These are phyloP conservation scores for Coemansia sp. DNA, from an alignment of 192 early-diverging fungal genomes.

Conservation along the genomic window DNA sequence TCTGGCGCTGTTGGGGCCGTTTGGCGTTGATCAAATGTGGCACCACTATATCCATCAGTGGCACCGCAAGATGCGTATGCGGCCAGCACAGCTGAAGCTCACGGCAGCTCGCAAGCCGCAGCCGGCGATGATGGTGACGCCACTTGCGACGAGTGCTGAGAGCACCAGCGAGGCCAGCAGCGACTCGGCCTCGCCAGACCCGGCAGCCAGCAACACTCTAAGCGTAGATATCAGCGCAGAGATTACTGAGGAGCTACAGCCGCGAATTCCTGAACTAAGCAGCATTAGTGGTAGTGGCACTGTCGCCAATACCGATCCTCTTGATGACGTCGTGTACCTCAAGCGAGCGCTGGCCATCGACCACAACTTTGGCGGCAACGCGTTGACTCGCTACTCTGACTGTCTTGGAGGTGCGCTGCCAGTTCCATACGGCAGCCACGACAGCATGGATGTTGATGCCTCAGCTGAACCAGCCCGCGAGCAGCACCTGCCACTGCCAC, in stretches of 20 bases:
- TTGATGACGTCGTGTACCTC: constrained; percentile 11
- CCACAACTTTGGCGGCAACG: constrained; percentile 12
- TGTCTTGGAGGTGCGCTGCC: not conserved
- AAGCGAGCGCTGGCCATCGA: constrained; percentile 14
- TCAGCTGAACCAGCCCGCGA: not conserved
- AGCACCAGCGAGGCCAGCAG: not conserved
- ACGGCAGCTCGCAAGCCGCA: not conserved
- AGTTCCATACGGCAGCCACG: not conserved
- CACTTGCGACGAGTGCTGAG: not conserved
- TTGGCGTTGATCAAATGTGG: constrained; percentile 75
- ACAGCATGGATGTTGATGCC: not conserved
- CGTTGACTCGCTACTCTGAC: constrained; percentile 2
- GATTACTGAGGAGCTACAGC: constrained; percentile 5
- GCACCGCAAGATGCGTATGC: constrained; percentile 27
- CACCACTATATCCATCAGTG: constrained; percentile 49
- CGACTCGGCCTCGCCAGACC: not conserved
- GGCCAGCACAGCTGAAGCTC: constrained; percentile 10
- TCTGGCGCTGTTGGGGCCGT: constrained; percentile 67
- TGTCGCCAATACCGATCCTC: not conserved
- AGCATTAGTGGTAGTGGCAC: not conserved
- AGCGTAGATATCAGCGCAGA: not conserved
- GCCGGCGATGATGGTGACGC: not conserved
- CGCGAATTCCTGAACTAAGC: not conserved
- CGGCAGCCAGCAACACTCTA: not conserved
- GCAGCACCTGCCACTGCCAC: constrained; percentile 18